phyloP scores from a whole-genome alignment of 345 rosid species.

The Boechera retrofracta region DNA sequence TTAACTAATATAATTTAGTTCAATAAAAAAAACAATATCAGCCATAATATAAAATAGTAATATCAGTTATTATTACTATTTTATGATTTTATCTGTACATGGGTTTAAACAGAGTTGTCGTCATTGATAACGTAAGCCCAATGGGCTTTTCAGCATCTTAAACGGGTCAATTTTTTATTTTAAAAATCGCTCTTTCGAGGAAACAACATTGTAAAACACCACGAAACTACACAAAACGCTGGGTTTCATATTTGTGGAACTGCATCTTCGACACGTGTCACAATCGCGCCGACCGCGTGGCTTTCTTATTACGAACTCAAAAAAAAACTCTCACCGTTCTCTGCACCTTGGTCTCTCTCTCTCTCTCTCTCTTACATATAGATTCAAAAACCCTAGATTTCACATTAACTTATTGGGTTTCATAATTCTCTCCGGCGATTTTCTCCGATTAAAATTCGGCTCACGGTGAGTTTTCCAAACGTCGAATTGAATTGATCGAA shows the following conservation, averaged over 20 bases:
- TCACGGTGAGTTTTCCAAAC: conserved; percentile 14
- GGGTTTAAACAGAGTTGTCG: too few relatives aligned
- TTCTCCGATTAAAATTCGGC: conserved; percentile 10
- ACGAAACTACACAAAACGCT: conserved; percentile 11
- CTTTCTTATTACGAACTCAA: conserved; percentile 15
- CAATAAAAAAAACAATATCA: too few relatives aligned
- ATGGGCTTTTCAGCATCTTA: conserved; percentile 7
- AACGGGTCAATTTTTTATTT: neutral
- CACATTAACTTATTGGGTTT: neutral
- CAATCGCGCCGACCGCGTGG: conserved; percentile 22
- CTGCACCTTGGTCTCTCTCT: neutral
- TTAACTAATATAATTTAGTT: too few relatives aligned
- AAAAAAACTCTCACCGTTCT: conserved; percentile 13
- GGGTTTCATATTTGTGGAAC: conserved; percentile 13
- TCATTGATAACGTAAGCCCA: neutral
- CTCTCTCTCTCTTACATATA: neutral
- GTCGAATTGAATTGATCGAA: conserved; percentile 30
- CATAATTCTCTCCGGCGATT: conserved; percentile 29
- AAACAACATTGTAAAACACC: neutral
- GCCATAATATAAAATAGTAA: too few relatives aligned
- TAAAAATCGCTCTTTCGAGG: neutral
- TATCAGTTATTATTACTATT: too few relatives aligned
- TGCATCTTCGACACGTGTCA: conserved; percentile 18
- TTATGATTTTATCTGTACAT: too few relatives aligned
- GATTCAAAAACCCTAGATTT: conserved; percentile 39